These are phyloP conservation scores for Chaetomium fimeti DNA, from an alignment of 495 filamentous ascomycete genomes.

Conservation along the genomic window DNA sequence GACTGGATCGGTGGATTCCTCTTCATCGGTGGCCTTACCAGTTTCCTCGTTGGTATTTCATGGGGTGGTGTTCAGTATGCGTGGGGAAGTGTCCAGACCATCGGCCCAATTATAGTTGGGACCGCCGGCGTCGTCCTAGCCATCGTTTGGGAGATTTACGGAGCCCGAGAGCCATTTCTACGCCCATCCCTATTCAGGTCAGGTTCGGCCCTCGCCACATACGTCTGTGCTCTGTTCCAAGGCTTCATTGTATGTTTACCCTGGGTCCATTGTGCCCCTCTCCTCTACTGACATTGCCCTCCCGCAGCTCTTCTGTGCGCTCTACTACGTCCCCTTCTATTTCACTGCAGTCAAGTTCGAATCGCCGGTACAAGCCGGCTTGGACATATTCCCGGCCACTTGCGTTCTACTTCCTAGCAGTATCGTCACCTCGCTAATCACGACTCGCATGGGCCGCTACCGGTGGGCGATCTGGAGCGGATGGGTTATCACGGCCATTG, in stretches of 20 bases:
- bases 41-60: conserved; percentile 54
- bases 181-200: conserved; percentile 48
- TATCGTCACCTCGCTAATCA: conserved; percentile 50
- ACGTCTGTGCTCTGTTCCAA: conserved; percentile 37
- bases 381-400: conserved; percentile 35
- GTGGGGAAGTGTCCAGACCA: conserved; percentile 47
- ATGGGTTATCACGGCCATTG: conserved; percentile 54
- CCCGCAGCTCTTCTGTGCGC: conserved; percentile 34
- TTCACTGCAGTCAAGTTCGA: conserved; percentile 59
- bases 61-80: conserved; percentile 58
- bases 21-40: conserved; percentile 49
- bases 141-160: conserved; percentile 42
- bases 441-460: conserved; percentile 52
- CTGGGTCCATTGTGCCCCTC: conserved; percentile 38
- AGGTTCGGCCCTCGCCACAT: conserved; percentile 39
- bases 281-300: conserved; percentile 8
- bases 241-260: conserved; percentile 42
- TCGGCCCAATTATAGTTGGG: conserved; percentile 52
- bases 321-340: conserved; percentile 66
- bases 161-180: conserved; percentile 55
- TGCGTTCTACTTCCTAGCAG: conserved; percentile 36
- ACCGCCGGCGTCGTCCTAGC: conserved; percentile 29
- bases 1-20: conserved; percentile 46
- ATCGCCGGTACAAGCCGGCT: conserved; percentile 53
- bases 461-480: conserved; percentile 56